Evolutionary conservation across 2,329 filamentous ascomycete genomes (phyloP), one percentile per base, ranked within the genome.

Genomic region (Hypocrella siamensis): DNA sequence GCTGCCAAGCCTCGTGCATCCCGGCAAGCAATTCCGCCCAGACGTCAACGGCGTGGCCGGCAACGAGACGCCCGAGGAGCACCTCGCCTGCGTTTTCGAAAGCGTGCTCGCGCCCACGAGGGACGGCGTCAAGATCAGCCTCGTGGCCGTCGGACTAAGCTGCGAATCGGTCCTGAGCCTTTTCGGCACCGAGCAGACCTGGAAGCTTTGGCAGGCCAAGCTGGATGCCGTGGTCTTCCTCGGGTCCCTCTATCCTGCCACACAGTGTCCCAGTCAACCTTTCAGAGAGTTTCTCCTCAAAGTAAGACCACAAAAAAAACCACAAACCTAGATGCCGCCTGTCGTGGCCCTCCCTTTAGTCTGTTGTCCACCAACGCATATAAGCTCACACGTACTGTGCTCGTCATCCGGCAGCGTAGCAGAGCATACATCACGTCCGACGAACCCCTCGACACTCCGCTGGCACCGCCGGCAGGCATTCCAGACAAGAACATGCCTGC

Each of bases 91-190:
- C 29, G 58, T 90, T 1, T 79, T 93, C 39, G 60, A 76, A 17
- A 47, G 68, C 4, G 61, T 86, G 1, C 44, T 90, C 4, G 54
- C 54, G 0, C 51, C 56, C 7, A 54, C 70, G 1, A 45, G 56
- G 0, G 34, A 56, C 1, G 50, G 63, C 1, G 70, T 73, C 0
- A 64, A 62, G 28, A 46, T 93, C 15, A 75, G 85, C 46, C 48
- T 93, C 19, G 61, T 93, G 30, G 81, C 70, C 1, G 57, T 90
- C 12, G 74, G 78, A 2, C 72, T 79, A 33, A 75, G 74, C 4
- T 75, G 73, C 0, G 63, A 75, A 19, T 55, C 62, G 2, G 58
- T 73, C 0, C 52, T 76, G 18, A 45, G 54, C 11, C 76, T 79
- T 38, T 57, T 90, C 8, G 63, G 74, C 22, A 41, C 62, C 3